Conservation (phyloP, 2,329 filamentous ascomycete genomes). For the Trichoderma sp. region DNA sequence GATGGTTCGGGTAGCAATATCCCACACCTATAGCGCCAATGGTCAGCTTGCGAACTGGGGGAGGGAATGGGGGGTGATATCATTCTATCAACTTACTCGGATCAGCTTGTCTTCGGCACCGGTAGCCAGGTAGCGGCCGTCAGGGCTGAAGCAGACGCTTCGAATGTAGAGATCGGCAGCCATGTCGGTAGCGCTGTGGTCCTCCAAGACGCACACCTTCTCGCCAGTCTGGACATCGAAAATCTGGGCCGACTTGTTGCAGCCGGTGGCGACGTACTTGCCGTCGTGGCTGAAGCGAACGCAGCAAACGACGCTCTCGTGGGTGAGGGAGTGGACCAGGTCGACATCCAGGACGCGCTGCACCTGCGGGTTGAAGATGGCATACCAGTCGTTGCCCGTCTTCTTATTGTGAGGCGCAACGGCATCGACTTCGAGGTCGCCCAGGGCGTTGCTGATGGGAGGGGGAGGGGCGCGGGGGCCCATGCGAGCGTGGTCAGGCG, state of each 20-base stretch:
- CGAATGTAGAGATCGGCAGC: slow-evolving; percentile 94
- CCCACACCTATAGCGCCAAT: slow-evolving; percentile 76
- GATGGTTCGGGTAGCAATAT: slow-evolving; percentile 80
- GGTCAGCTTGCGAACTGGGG: slow-evolving; percentile 11
- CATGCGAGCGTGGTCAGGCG: slow-evolving; percentile 64
- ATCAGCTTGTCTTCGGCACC: slow-evolving; percentile 98
- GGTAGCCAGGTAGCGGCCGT: slow-evolving; percentile 90
- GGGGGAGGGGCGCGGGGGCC: slow-evolving; percentile 50
- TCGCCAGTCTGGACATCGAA: slow-evolving; percentile 88
- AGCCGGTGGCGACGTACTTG: slow-evolving; percentile 93
- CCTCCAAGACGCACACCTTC: slow-evolving; percentile 87
- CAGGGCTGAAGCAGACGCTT: slow-evolving; percentile 97
- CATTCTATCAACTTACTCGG: slow-evolving; percentile 62
- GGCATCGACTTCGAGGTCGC: slow-evolving; percentile 83
- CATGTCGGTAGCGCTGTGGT: slow-evolving; percentile 76
- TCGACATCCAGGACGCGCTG: slow-evolving; percentile 90
- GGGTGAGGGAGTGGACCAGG: slow-evolving; percentile 85
- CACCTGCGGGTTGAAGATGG: slow-evolving; percentile 91
- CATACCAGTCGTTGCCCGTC: slow-evolving; percentile 89
- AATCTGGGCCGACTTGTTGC: slow-evolving; percentile 98
- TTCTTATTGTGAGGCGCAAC: slow-evolving; percentile 87
- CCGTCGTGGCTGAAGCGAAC: slow-evolving; percentile 96
- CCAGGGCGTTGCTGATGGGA: slow-evolving; percentile 65
- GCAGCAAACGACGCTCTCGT: slow-evolving; percentile 97
- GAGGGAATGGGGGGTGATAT: too few relatives aligned